Evolutionary conservation across 1,284 basidiomycete genomes (phyloP).

Genomic region (Melampsora larici-populina): DNA sequence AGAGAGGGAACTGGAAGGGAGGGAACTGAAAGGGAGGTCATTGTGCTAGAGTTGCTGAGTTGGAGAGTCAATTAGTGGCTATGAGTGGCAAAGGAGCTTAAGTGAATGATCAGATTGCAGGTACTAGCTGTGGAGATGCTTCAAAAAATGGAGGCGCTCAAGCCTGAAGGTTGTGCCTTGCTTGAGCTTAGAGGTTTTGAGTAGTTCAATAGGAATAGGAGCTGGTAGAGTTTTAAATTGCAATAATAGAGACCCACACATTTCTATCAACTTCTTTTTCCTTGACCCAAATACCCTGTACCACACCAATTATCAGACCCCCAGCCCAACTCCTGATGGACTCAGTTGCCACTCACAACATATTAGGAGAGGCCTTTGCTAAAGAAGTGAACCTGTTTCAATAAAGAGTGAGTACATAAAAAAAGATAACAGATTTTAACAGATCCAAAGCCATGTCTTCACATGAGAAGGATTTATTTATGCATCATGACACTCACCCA

Average conservation of each 20-base stretch:
- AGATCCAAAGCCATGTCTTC: neutral
- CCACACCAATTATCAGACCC: neutral
- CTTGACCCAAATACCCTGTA: neutral
- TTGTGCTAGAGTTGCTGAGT: too few species aligned
- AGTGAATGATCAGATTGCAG: too few species aligned
- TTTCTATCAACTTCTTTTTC: neutral
- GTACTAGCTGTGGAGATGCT: too few species aligned
- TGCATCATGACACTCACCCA: neutral
- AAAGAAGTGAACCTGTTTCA: neutral
- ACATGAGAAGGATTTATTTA: neutral
- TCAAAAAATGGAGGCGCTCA: conserved; percentile 26
- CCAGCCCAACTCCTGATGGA: neutral
- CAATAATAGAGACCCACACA: neutral
- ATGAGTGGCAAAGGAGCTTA: too few species aligned
- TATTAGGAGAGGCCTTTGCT: neutral
- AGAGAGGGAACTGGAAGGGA: too few species aligned
- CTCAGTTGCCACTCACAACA: neutral
- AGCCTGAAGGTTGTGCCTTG: conserved; percentile 3
- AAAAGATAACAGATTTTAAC: too few species aligned
- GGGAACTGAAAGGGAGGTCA: too few species aligned
- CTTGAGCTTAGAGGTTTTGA: neutral
- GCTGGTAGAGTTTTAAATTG: neutral
- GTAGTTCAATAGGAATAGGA: neutral
- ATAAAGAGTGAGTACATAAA: neutral
- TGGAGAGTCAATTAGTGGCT: too few species aligned